These are phyloP conservation scores for Dendrocalamus latiflorus DNA, from an alignment of 202 grass and related monocot species.

Conservation along the genomic window DNA sequence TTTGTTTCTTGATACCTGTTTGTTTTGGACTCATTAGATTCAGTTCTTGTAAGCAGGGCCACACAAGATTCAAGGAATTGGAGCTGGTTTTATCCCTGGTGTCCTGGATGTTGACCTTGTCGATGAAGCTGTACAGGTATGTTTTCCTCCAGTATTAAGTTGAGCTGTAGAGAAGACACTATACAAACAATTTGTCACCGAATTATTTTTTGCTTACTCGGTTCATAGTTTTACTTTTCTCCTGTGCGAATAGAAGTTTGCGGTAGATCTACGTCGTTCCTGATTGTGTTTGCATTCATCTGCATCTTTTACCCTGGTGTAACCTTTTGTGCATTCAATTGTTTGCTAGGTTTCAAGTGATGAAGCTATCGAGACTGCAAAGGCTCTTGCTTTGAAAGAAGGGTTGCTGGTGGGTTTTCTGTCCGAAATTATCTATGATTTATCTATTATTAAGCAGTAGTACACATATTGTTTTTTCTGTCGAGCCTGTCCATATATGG, in stretches of 20 bases:
- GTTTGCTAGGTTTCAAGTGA: slow-evolving; percentile 71
- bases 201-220: neutral
- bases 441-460: slow-evolving; percentile 3
- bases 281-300: neutral
- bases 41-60: slow-evolving; percentile 45
- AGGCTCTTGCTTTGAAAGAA: slow-evolving; percentile 86
- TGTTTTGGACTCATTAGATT: slow-evolving; percentile 22
- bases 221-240: neutral
- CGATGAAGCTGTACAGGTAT: slow-evolving; percentile 74
- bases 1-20: neutral
- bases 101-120: slow-evolving; percentile 70
- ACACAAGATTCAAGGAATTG: slow-evolving; percentile 97
- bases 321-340: slow-evolving; percentile 12
- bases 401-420: slow-evolving; percentile 68
- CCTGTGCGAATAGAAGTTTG: neutral
- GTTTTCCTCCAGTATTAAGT: neutral
- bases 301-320: neutral
- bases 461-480: neutral
- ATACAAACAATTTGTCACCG: neutral
- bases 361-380: slow-evolving; percentile 86
- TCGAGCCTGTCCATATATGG: neutral
- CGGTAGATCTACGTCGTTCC: neutral
- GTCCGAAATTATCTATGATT: neutral
- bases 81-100: slow-evolving; percentile 90
- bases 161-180: neutral